A percentile compares a stretch with the other conserved stretches of the same genome.
These are phyloP conservation scores for Vaccinium vitisidaea DNA, from an alignment of 148 eudicot genomes.

Conservation along the genomic window DNA sequence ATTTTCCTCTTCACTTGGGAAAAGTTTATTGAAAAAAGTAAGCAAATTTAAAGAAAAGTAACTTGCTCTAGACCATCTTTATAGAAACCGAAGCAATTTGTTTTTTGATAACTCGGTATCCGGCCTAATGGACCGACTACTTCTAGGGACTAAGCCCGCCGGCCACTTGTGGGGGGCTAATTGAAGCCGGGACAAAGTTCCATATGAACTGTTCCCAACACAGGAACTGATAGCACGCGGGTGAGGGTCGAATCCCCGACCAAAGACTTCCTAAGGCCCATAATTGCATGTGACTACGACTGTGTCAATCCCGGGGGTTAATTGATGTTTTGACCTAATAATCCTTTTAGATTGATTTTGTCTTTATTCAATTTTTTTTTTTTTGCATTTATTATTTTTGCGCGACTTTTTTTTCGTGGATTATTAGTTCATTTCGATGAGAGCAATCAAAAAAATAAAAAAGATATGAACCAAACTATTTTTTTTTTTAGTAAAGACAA, in stretches of 20 bases:
- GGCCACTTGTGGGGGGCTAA: neutral
- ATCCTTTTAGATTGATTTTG: too few species aligned
- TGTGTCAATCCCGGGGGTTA: neutral
- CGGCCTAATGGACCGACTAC: neutral
- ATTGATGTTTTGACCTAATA: too few species aligned
- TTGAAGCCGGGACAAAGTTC: neutral
- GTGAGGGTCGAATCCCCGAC: neutral
- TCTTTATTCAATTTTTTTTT: too few species aligned
- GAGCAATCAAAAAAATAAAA: too few species aligned
- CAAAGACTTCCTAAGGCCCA: neutral
- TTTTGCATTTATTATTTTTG: too few species aligned
- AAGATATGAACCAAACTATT: too few species aligned
- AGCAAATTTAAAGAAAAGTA: neutral
- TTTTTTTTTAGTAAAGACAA: too few species aligned
- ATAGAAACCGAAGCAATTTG: neutral
- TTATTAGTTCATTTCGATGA: too few species aligned
- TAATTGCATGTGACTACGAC: neutral
- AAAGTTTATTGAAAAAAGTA: neutral
- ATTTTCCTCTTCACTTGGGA: neutral
- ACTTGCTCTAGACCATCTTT: neutral
- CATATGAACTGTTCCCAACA: neutral
- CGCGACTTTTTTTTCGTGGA: too few species aligned
- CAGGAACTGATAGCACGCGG: neutral
- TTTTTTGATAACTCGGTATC: too few species aligned
- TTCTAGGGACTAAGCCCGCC: neutral